phyloP scores from a whole-genome alignment of 2,329 filamentous ascomycete genomes.

The Didymella segeticola region DNA sequence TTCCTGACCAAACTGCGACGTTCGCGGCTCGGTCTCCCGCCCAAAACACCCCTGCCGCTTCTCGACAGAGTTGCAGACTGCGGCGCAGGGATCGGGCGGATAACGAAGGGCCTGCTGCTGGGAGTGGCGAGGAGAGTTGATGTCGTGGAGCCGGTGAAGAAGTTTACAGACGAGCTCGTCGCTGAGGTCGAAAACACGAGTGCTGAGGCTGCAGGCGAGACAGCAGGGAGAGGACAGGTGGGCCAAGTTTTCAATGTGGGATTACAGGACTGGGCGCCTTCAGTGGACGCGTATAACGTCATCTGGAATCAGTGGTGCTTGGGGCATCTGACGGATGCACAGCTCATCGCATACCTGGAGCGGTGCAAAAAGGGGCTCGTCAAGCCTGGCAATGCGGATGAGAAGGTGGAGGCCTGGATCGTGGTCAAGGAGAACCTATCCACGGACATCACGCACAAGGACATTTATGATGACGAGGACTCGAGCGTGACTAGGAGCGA shows the following conservation, averaged over 20 bases:
- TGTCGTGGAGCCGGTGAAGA: conserved; percentile 81
- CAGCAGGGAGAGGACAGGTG: conserved; percentile 52
- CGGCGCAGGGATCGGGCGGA: conserved; percentile 77
- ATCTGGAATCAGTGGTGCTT: conserved; percentile 94
- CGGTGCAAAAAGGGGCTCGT: conserved; percentile 63
- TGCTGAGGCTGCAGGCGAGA: conserved; percentile 31
- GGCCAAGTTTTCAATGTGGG: conserved; percentile 75
- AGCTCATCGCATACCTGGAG: conserved; percentile 71
- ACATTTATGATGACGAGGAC: conserved; percentile 78
- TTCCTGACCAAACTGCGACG: conserved; percentile 70
- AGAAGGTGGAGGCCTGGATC: conserved; percentile 59
- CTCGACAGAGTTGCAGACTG: conserved; percentile 62
- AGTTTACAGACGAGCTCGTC: conserved; percentile 73
- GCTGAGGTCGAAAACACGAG: conserved; percentile 31
- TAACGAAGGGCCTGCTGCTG: conserved; percentile 79
- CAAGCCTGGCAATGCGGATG: conserved; percentile 37
- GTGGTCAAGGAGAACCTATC: conserved; percentile 83
- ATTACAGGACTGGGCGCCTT: conserved; percentile 72
- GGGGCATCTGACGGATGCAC: conserved; percentile 77
- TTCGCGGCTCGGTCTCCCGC: conserved; percentile 37
- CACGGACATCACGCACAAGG: conserved; percentile 59
- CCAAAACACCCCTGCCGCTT: conserved; percentile 34
- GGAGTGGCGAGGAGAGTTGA: conserved; percentile 75
- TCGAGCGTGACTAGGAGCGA: conserved; percentile 81
- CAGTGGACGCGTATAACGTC: conserved; percentile 68